These are phyloP conservation scores for Saccharomycopsis amapae DNA, from an alignment of 805 yeast species.

Conservation along the genomic window DNA sequence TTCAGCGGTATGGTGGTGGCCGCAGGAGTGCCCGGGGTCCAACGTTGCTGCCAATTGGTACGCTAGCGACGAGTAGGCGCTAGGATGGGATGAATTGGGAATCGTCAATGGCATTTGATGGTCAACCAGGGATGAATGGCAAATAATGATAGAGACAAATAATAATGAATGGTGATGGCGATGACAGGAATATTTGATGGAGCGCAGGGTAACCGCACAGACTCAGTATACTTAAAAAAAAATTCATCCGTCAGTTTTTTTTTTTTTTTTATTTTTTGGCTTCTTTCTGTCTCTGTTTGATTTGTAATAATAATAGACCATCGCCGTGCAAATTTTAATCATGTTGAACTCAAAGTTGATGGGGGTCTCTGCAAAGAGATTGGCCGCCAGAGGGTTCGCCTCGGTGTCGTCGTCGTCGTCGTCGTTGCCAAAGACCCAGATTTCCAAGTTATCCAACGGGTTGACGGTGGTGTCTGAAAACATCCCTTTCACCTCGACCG, in stretches of 20 bases:
- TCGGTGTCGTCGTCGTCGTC: slow-evolving; percentile 23
- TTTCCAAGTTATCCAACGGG: slow-evolving; percentile 82
- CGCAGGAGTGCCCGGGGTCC: slow-evolving; percentile 1
- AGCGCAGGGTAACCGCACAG: too few species aligned
- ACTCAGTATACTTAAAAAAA: too few species aligned
- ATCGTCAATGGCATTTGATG: too few species aligned
- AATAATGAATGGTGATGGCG: too few species aligned
- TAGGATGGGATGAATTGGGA: too few species aligned
- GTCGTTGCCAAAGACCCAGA: slow-evolving; percentile 42
- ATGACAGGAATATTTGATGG: too few species aligned
- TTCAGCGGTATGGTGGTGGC: background rate
- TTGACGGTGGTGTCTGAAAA: slow-evolving; percentile 87
- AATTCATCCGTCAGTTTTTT: too few species aligned
- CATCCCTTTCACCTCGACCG: slow-evolving; percentile 83
- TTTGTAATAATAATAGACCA: background rate
- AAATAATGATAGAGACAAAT: too few species aligned
- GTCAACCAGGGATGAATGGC: too few species aligned
- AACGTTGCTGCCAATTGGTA: background rate
- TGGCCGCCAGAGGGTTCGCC: background rate
- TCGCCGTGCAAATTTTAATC: background rate
- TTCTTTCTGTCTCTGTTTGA: too few species aligned
- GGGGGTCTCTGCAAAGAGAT: background rate
- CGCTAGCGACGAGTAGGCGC: background rate
- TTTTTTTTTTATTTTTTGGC: too few species aligned
- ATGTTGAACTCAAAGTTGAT: background rate